Evolutionary conservation across 192 early-diverging fungal species (phyloP), one percentile per base, ranked within the genome.

Genomic region (Coemansia aciculifera): DNA sequence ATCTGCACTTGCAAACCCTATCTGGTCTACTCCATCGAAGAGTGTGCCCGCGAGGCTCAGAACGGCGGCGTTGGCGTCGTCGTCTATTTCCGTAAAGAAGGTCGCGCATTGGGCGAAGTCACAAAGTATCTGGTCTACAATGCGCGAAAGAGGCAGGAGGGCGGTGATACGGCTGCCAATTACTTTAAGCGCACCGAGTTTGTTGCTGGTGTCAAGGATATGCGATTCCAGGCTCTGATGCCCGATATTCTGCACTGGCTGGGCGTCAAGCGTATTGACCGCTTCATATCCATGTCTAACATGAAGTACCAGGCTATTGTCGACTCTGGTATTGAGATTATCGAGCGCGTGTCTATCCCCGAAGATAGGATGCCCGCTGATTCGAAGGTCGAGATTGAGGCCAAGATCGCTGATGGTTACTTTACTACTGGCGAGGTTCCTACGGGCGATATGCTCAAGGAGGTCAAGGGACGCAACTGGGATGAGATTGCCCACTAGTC

Each of bases 41-140:
- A 98, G 64, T 90, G 89, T 40, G 91, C 93, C 40, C 90, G 90
- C 62, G 87, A 92, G 65, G 95, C 95, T 2, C 94, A 95, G 69
- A 75, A 93, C 56, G 95, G 94, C 15, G 95, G 95, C 49, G 92
- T 93, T 7, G 95, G 95, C 59, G 85, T 95, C n/a, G 92, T 98
- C 62, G 90, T 98, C 34, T 98, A 98, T 76, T 98, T 95, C 85
- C 88, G 95, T 59, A 98, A 98, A 70, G 95, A 98, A 85, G 95
- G 95, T 15, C 86, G 95, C 34, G 94, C 94, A 8, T 75, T 98
- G 59, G 95, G 95, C 61, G 95, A 98, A 73, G 94, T 98, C 12
- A 96, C 93, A 38, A 98, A 98, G 78, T 98, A 98, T 65, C 81
- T 96, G 31, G 95, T 98, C 0, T 98, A 97, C 77, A 97, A 97